Evolutionary conservation across 2,329 filamentous ascomycete species (phyloP).

Genomic region (Cercospora sp.): DNA sequence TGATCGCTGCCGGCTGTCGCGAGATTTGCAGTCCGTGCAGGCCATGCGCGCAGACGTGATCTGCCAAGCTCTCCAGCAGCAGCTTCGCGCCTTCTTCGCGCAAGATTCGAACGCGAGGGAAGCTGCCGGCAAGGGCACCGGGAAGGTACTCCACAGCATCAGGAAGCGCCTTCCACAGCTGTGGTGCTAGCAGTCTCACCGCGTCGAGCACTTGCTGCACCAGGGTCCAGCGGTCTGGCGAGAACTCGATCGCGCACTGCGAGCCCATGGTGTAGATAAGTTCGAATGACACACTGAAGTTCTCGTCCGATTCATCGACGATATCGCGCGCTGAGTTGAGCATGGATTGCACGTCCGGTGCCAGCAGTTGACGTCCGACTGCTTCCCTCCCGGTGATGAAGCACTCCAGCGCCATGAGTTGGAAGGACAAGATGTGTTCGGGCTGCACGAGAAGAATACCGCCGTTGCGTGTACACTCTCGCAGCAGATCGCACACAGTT

Average conservation of each 20-base stretch:
- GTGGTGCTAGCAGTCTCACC: constrained; percentile 21
- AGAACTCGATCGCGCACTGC: constrained; percentile 44
- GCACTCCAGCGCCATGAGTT: constrained; percentile 61
- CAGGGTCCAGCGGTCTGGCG: constrained; percentile 44
- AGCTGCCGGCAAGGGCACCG: constrained; percentile 37
- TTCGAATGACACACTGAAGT: constrained; percentile 46
- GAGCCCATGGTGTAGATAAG: constrained; percentile 49
- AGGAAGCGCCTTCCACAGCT: constrained; percentile 18
- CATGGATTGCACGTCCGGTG: neutral
- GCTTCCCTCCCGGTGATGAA: constrained; percentile 52
- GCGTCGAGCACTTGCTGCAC: constrained; percentile 42
- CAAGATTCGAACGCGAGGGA: constrained; percentile 61
- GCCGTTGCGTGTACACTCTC: constrained; percentile 43
- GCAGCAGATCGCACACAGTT: constrained; percentile 44
- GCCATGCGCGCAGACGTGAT: constrained; percentile 38
- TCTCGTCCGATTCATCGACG: constrained; percentile 61
- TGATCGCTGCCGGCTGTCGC: constrained; percentile 19
- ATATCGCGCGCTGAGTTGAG: constrained; percentile 55
- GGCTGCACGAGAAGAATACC: constrained; percentile 63
- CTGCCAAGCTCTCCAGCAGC: constrained; percentile 42
- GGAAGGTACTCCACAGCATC: constrained; percentile 21
- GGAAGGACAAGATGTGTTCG: constrained; percentile 66
- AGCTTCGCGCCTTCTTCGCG: constrained; percentile 45
- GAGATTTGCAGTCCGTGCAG: constrained; percentile 26
- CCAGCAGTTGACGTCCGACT: constrained; percentile 43